Evolutionary conservation across 2,329 filamentous ascomycete species (phyloP).

Genomic region (Fusarium albosuccineum): DNA sequence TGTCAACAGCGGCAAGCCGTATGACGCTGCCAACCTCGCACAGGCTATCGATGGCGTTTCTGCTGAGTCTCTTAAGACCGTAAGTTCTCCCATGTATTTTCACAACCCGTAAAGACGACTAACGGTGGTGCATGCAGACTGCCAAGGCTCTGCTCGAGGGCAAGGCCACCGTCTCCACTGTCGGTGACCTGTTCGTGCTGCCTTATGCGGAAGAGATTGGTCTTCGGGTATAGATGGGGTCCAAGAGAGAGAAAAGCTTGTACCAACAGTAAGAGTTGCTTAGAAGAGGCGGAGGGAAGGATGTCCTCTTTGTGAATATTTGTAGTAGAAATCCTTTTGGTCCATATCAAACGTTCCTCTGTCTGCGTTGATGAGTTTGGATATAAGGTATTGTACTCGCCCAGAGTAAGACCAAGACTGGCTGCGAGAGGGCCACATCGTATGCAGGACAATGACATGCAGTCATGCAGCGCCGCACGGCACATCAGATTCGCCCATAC

Average conservation of each 20-base stretch:
- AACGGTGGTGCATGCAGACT: constrained; percentile 68
- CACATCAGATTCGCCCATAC: background rate
- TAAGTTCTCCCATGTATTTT: constrained; percentile 62
- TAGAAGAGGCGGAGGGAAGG: constrained; percentile 53
- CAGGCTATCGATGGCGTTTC: constrained; percentile 85
- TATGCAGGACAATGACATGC: background rate
- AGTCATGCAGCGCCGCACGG: background rate
- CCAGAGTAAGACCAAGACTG: background rate
- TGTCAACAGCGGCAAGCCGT: constrained; percentile 83
- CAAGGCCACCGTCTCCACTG: constrained; percentile 89
- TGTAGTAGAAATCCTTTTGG: constrained; percentile 58
- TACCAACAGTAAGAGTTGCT: constrained; percentile 59
- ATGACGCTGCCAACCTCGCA: constrained; percentile 84
- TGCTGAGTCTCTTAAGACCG: constrained; percentile 85
- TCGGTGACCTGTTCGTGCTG: constrained; percentile 91
- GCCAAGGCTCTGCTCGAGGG: constrained; percentile 88
- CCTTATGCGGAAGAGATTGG: constrained; percentile 96
- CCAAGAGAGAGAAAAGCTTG: constrained; percentile 53
- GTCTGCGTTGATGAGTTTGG: constrained; percentile 15
- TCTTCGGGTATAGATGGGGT: constrained; percentile 83
- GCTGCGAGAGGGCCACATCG: background rate
- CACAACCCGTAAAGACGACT: constrained; percentile 45
- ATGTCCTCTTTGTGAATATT: constrained; percentile 60
- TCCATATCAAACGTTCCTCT: constrained; percentile 41
- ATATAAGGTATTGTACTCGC: constrained; percentile 3